phyloP scores from a whole-genome alignment of 208 protist species.

The Trypanosoma theileri region DNA sequence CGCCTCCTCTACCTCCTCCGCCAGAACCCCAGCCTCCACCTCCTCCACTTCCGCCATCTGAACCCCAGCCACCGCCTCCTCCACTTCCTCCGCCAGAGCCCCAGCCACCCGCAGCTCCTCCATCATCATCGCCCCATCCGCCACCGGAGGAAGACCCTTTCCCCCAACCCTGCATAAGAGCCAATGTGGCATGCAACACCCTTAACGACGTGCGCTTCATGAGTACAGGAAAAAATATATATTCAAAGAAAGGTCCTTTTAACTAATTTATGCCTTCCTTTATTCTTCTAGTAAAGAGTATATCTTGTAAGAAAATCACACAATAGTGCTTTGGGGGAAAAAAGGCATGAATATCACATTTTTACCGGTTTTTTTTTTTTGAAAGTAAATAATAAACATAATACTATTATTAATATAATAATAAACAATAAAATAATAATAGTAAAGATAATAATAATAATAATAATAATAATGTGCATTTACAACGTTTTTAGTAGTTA shows the following conservation, averaged over 20 bases:
- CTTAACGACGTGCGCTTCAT: slow-evolving; percentile 47
- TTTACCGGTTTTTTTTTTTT: too few relatives aligned
- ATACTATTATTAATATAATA: too few relatives aligned
- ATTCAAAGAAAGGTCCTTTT: neutral
- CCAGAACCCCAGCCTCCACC: slow-evolving; percentile 25
- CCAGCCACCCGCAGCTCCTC: slow-evolving; percentile 20
- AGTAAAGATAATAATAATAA: too few relatives aligned
- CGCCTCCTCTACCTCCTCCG: slow-evolving; percentile 18
- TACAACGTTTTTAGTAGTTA: neutral
- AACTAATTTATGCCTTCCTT: too few relatives aligned
- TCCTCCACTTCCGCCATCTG: slow-evolving; percentile 22
- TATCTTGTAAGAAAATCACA: too few relatives aligned
- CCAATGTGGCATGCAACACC: slow-evolving; percentile 34
- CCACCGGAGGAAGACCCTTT: slow-evolving; percentile 28
- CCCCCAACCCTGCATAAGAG: slow-evolving; percentile 66
- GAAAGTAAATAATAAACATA: neutral
- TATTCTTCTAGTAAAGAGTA: too few relatives aligned
- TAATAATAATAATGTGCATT: neutral
- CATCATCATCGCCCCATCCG: slow-evolving; percentile 33
- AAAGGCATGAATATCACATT: too few relatives aligned
- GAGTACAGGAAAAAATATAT: too few relatives aligned
- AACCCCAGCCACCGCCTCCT: slow-evolving; percentile 17
- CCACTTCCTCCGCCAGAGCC: slow-evolving; percentile 16
- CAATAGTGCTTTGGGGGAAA: too few relatives aligned
- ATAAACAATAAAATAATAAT: too few relatives aligned